Conservation (phyloP, 176 grass and related monocot genomes). For the Oryza brachyantha region DNA sequence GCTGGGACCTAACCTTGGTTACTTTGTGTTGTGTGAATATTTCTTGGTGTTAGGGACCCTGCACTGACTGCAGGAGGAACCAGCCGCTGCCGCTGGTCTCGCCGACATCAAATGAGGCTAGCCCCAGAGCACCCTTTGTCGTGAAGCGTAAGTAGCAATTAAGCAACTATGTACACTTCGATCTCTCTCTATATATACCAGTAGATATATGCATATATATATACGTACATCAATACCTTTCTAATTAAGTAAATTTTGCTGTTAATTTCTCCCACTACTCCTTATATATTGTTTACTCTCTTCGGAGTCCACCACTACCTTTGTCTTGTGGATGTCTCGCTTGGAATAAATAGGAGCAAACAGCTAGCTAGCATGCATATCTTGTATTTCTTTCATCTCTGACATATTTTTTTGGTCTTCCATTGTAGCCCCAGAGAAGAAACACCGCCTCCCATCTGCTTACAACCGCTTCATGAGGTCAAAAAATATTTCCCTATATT, state of each 20-base stretch:
- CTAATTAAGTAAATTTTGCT: no score
- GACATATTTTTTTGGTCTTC: not conserved
- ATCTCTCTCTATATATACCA: no score
- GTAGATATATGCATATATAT: not conserved
- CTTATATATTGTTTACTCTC: not conserved
- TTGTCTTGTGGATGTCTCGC: not conserved
- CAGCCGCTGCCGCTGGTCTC: slow-evolving; percentile 50
- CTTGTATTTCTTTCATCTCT: not conserved
- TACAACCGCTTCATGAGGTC: slow-evolving; percentile 97
- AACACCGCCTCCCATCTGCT: slow-evolving; percentile 83
- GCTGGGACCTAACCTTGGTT: slow-evolving; percentile 15
- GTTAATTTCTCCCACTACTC: no score
- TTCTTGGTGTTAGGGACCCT: slow-evolving; percentile 60
- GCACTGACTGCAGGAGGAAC: slow-evolving; percentile 75
- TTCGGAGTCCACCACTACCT: not conserved
- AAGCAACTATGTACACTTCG: not conserved
- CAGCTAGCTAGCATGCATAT: not conserved
- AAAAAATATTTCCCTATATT: not conserved
- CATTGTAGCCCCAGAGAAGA: slow-evolving; percentile 84
- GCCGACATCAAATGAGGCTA: slow-evolving; percentile 47
- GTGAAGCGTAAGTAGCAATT: slow-evolving; percentile 76
- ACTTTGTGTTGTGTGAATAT: slow-evolving; percentile 19
- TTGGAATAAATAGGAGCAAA: not conserved
- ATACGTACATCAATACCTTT: not conserved
- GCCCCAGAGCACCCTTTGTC: slow-evolving; percentile 62